These are phyloP conservation scores for Clonostachys rosea DNA, from an alignment of 2,329 filamentous ascomycete species.

Conservation along the genomic window DNA sequence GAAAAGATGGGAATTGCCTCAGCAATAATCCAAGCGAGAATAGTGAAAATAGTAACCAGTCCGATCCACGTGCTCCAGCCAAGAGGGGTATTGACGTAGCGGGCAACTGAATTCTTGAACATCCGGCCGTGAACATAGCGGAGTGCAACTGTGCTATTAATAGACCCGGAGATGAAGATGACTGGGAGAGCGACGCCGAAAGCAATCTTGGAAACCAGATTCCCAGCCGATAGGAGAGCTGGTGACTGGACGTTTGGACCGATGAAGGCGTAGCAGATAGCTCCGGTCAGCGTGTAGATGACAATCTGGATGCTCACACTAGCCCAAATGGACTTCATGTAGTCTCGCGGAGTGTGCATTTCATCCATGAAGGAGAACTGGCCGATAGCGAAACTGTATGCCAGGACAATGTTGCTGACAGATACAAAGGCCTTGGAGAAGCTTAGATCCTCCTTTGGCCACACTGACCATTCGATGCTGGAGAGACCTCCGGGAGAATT, in stretches of 20 bases:
- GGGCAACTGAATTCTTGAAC: slow-evolving; percentile 34
- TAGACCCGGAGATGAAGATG: slow-evolving; percentile 70
- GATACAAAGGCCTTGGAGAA: slow-evolving; percentile 54
- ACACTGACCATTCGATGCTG: slow-evolving; percentile 34
- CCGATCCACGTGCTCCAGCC: slow-evolving; percentile 52
- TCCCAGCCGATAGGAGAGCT: slow-evolving; percentile 61
- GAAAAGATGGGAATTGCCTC: slow-evolving; percentile 71
- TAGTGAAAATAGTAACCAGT: slow-evolving; percentile 53
- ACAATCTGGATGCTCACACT: slow-evolving; percentile 58
- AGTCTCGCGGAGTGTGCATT: slow-evolving; percentile 44
- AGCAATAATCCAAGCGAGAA: slow-evolving; percentile 66
- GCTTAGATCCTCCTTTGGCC: slow-evolving; percentile 36
- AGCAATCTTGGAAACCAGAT: slow-evolving; percentile 57
- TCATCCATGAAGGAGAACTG: slow-evolving; percentile 47
- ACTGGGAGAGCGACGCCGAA: slow-evolving; percentile 69
- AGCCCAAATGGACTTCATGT: slow-evolving; percentile 51
- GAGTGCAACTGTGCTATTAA: slow-evolving; percentile 49
- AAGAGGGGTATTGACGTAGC: slow-evolving; percentile 41
- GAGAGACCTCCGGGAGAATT: slow-evolving; percentile 21
- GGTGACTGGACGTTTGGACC: slow-evolving; percentile 60
- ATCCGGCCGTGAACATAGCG: slow-evolving; percentile 40
- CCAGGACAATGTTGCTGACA: slow-evolving; percentile 68
- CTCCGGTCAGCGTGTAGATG: slow-evolving; percentile 64
- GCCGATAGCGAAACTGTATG: slow-evolving; percentile 55
- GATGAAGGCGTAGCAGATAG: slow-evolving; percentile 66